Conservation (phyloP, 2,329 filamentous ascomycete species). For the Beauveria asiatica region DNA sequence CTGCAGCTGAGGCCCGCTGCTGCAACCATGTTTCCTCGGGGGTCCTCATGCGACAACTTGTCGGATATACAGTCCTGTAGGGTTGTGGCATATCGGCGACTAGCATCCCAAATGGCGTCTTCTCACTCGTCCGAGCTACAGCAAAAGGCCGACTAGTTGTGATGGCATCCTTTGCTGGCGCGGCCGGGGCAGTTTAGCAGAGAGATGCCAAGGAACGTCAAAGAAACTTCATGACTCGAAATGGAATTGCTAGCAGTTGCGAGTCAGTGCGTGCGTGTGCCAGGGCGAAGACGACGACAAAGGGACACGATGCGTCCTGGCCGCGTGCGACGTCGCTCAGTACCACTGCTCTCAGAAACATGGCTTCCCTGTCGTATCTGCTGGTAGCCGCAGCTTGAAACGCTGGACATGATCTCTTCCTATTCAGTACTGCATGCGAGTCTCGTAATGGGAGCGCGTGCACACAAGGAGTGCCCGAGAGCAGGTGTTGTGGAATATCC, state of each 20-base stretch:
- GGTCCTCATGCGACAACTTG: background rate
- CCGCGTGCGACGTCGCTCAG: background rate
- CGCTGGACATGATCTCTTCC: background rate
- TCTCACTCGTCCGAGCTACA: background rate
- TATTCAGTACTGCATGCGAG: background rate
- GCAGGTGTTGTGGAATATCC: background rate
- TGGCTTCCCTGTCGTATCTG: slow-evolving; percentile 1
- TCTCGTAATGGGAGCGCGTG: background rate
- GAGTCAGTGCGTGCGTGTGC: background rate
- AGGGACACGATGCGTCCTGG: background rate
- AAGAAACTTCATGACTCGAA: background rate
- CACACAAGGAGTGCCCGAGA: background rate
- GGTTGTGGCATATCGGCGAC: background rate
- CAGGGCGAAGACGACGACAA: background rate
- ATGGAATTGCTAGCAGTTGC: background rate
- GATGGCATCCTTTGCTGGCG: background rate
- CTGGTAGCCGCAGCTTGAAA: background rate
- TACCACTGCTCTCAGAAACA: background rate
- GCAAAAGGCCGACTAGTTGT: background rate
- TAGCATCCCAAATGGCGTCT: background rate
- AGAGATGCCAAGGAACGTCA: background rate
- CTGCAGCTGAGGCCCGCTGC: background rate
- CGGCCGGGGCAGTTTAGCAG: background rate
- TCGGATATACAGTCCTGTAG: background rate
- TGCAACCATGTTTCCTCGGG: background rate